These are phyloP conservation scores for Cladophialophora psammophila DNA, from an alignment of 2,329 filamentous ascomycete species.

Conservation along the genomic window DNA sequence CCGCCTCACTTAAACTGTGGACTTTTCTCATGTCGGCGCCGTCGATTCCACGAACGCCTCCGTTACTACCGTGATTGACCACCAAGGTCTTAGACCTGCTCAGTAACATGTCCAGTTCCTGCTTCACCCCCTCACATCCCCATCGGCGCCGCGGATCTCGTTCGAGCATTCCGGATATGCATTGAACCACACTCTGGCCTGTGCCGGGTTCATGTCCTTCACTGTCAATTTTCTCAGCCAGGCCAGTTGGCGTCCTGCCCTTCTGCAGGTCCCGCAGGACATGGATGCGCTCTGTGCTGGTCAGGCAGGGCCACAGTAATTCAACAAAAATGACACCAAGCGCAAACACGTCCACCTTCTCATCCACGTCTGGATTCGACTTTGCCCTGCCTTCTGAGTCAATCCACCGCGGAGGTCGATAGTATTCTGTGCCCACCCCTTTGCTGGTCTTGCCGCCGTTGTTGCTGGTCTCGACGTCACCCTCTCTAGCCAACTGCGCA, in stretches of 20 bases:
- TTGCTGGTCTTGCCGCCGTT: constrained; percentile 43
- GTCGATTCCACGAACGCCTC: neutral
- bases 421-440: constrained; percentile 68
- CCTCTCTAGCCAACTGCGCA: constrained; percentile 53
- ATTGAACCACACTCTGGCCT: constrained; percentile 46
- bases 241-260: constrained; percentile 48
- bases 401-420: constrained; percentile 58
- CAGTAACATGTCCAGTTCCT: constrained; percentile 43
- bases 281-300: constrained; percentile 56
- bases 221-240: constrained; percentile 48
- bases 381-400: constrained; percentile 25
- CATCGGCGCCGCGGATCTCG: constrained; percentile 47
- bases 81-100: constrained; percentile 7
- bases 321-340: constrained; percentile 61
- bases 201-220: constrained; percentile 44
- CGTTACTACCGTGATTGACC: neutral
- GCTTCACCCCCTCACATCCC: constrained; percentile 48
- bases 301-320: constrained; percentile 63
- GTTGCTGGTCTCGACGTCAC: neutral
- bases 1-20: neutral
- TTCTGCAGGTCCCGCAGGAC: constrained; percentile 51
- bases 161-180: constrained; percentile 53
- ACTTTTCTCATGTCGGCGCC: neutral
- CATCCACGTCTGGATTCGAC: constrained; percentile 46
- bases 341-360: constrained; percentile 57